phyloP scores from a whole-genome alignment of 2,329 filamentous ascomycete species.

The Aspergillus persii region DNA sequence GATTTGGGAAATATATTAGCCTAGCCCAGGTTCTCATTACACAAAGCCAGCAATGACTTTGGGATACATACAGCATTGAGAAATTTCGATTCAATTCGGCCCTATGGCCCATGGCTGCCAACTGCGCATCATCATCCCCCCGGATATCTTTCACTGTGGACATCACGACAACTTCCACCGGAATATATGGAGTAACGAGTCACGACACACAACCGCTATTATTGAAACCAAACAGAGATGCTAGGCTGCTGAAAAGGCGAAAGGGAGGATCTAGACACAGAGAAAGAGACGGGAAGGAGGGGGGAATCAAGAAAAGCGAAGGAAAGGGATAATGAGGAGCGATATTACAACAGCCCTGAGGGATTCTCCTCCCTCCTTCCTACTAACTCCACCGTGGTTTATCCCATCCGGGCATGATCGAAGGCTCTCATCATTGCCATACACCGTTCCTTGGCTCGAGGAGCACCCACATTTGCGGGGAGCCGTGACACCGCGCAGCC shows the following conservation, averaged over 20 bases:
- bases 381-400: neutral
- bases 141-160: constrained; percentile 16
- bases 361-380: neutral
- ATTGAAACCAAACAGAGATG: constrained; percentile 1
- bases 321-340: neutral
- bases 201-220: neutral
- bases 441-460: neutral
- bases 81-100: constrained; percentile 59
- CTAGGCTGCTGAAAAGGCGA: neutral
- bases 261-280: neutral
- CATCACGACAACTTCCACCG: constrained; percentile 1
- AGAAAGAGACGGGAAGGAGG: neutral
- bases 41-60: neutral
- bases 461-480: constrained; percentile 5
- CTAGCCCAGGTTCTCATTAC: neutral
- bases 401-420: neutral
- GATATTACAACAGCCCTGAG: neutral
- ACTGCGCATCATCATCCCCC: constrained; percentile 47
- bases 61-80: constrained; percentile 45
- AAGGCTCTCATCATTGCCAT: neutral
- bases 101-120: constrained; percentile 58
- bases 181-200: neutral
- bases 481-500: neutral
- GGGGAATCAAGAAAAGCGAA: neutral
- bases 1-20: neutral